These are phyloP conservation scores for Globisporangium nodosum DNA, from an alignment of 352 stramenopile species.

Conservation along the genomic window DNA sequence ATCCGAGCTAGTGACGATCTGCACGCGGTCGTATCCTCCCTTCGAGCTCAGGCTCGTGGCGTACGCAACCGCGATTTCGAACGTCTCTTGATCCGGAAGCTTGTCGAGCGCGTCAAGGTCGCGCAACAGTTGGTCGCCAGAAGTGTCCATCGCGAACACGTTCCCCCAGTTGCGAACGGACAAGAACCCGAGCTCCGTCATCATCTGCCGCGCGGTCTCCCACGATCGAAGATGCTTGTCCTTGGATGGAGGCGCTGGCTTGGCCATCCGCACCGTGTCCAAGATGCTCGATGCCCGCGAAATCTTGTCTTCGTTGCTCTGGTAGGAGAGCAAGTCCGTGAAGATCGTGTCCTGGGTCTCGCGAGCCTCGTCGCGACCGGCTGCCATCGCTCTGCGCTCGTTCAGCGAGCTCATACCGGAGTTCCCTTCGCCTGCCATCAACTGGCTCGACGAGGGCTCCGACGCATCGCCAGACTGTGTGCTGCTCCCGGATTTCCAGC, in stretches of 20 bases:
- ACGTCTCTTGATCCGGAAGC: constrained; percentile 70
- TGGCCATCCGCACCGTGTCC: constrained; percentile 17
- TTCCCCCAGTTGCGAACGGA: constrained; percentile 83
- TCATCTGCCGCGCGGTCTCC: constrained; percentile 74
- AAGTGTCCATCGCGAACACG: constrained; percentile 72
- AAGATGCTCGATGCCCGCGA: constrained; percentile 16
- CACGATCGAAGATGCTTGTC: constrained; percentile 58
- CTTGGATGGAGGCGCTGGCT: constrained; percentile 43
- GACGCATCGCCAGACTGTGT: constrained; percentile 11
- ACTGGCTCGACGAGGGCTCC: constrained; percentile 16
- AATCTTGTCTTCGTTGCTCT: constrained; percentile 51
- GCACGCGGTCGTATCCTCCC: constrained; percentile 73
- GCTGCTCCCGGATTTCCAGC: constrained; percentile 39
- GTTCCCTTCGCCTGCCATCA: constrained; percentile 65
- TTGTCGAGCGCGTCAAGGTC: constrained; percentile 74
- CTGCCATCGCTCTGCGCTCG: constrained; percentile 52
- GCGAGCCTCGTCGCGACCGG: constrained; percentile 42
- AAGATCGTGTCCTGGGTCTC: constrained; percentile 65
- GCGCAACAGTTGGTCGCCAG: constrained; percentile 41
- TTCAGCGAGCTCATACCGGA: constrained; percentile 57
- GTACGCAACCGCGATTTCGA: constrained; percentile 80
- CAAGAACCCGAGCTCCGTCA: constrained; percentile 79
- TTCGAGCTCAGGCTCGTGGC: constrained; percentile 53
- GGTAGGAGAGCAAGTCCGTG: constrained; percentile 47
- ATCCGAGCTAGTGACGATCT: constrained; percentile 50